Evolutionary conservation across 2,329 filamentous ascomycete species (phyloP), one percentile per base, ranked within the genome.

Genomic region (Trichocomaceae sp.): DNA sequence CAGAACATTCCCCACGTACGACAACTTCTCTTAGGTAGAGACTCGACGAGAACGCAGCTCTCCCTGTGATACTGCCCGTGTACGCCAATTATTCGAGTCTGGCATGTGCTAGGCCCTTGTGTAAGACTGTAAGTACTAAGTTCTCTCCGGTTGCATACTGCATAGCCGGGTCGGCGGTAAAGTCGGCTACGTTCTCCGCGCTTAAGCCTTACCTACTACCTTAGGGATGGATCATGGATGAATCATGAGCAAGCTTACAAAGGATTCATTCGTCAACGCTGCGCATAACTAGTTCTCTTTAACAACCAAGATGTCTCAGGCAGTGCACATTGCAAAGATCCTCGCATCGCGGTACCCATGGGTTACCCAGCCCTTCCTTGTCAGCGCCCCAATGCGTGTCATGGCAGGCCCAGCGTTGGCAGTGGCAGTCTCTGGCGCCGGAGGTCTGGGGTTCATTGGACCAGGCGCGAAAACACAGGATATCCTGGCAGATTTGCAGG

Each of bases 301-400:
- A 6, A 44, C 2, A 13, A 13, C 15, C 15, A 47, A 15, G 22
- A 52, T 49, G 49, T 42, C 50, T 20, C 41, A 41, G 6, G 4
- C 17, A 20, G 20, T 55, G 15, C 22, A 42, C 13, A 52, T 57
- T n/a, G 55, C 47, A 4, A 35, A 48, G 15, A 39, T 20, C 29
- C 41, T 57, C 17, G 9, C 47, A n/a, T 45, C 35, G 12, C 41
- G 49, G 7, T 58, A 55, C 62, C 81, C 83, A 60, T 87, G 84
- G 83, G 77, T 75, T 4, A 66, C 74, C n/a, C 63, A 67, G 2
- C 84, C 84, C 1, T 70, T 88, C 17, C 77, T 90, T 20, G 75
- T 81, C 53, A 73, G 77, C 53, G 87, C 84, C 2, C 87, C 87
- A 0, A 90, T 90, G 87, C 81, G 85, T 50, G 75, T 85, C 20